Percentiles rank a stretch among this genome's conserved stretches.
Conservation (phyloP, 2,329 filamentous ascomycete genomes). For the Pyrenophora seminiperda region DNA sequence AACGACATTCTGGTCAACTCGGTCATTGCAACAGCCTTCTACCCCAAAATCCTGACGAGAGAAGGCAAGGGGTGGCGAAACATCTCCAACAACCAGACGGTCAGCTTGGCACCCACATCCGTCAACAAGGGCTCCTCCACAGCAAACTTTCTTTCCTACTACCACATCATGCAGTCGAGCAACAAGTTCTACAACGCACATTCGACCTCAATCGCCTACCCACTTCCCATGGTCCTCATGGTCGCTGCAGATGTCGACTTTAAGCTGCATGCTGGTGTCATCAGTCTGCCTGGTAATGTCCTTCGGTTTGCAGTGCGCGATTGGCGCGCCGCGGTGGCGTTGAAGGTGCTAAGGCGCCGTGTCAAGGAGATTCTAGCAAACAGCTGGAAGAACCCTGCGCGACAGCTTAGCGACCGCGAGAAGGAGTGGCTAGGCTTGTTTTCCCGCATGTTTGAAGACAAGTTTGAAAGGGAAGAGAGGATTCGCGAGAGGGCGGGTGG, state of each 20-base stretch:
- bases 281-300: constrained; percentile 85
- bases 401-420: constrained; percentile 47
- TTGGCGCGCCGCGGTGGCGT: constrained; percentile 88
- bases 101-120: constrained; percentile 84
- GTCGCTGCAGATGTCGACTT: constrained; percentile 83
- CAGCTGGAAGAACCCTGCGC: constrained; percentile 64
- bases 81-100: constrained; percentile 87
- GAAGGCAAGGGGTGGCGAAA: constrained; percentile 90
- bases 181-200: constrained; percentile 87
- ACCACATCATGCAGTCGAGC: constrained; percentile 93
- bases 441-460: constrained; percentile 36
- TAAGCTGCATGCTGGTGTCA: constrained; percentile 86
- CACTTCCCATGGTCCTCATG: constrained; percentile 72
- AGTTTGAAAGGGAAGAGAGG: constrained; percentile 41
- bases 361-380: constrained; percentile 76
- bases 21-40: constrained; percentile 92
- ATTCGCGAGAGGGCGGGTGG: constrained; percentile 35
- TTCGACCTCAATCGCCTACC: constrained; percentile 69
- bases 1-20: constrained; percentile 81
- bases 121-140: constrained; percentile 72
- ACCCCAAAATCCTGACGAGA: constrained; percentile 85
- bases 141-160: constrained; percentile 87
- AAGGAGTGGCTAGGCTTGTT: constrained; percentile 51
- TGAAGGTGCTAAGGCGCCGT: constrained; percentile 77
- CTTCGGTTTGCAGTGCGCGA: constrained; percentile 81